Conservation (phyloP, 495 filamentous ascomycete species). For the Penicillium arizonense region DNA sequence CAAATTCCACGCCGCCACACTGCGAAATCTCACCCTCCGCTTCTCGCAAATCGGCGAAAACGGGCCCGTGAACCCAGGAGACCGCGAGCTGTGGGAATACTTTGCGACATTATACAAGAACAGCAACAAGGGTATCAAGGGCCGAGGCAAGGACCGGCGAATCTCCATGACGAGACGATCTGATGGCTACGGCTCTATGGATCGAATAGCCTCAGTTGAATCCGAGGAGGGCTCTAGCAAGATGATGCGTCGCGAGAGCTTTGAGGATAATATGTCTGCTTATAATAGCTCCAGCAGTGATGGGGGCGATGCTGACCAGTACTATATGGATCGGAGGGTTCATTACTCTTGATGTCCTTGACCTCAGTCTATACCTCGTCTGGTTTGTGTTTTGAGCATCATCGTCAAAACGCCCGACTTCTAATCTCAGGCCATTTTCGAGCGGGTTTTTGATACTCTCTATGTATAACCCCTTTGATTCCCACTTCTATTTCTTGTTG, state of each 20-base stretch:
- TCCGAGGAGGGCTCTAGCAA: conserved; percentile 25
- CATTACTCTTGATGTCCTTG: conserved; percentile 9
- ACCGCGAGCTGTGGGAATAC: conserved; percentile 82
- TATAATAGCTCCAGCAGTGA: conserved; percentile 38
- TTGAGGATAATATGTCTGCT: conserved; percentile 29
- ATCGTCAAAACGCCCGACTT: too few relatives aligned
- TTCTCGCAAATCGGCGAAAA: conserved; percentile 66
- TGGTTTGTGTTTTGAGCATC: too few relatives aligned
- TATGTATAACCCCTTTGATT: not conserved
- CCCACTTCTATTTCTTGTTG: not conserved
- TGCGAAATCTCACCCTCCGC: conserved; percentile 68
- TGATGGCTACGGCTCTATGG: conserved; percentile 10
- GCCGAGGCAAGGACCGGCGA: conserved; percentile 77
- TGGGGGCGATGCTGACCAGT: conserved; percentile 31
- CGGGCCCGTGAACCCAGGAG: conserved; percentile 60
- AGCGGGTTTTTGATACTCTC: too few relatives aligned
- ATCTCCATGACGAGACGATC: conserved; percentile 38
- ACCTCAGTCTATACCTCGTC: too few relatives aligned
- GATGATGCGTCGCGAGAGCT: conserved; percentile 24
- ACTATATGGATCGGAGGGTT: conserved; percentile 30
- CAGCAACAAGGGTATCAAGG: conserved; percentile 91
- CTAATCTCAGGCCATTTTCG: too few relatives aligned
- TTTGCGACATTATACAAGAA: conserved; percentile 90
- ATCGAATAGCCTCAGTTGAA: conserved; percentile 19
- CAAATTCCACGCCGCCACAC: conserved; percentile 75